Evolutionary conservation across 305 asterid species (phyloP), one percentile per base, ranked within the genome.

Genomic region (Nicotiana rustica): DNA sequence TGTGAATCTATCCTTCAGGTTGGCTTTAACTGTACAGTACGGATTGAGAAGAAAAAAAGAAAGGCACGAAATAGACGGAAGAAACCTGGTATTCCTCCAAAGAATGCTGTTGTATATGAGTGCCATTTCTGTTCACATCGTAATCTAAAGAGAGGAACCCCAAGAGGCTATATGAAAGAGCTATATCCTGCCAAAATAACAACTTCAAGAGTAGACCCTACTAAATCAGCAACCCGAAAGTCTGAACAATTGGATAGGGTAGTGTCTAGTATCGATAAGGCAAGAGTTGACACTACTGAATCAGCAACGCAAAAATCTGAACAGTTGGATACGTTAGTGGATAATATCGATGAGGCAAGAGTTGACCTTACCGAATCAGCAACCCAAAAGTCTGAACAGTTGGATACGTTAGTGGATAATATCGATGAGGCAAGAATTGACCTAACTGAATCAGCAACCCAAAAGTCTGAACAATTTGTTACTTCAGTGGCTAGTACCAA

Each of bases 91-190:
- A 61, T 41, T 19, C 36, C 77, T 67, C 73, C 84, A 0, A 88
- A 94, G 81, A 96, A 94, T 66, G 84, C 56, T 17, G 91, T 90
- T 82, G 91, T 94, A 13, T 92, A 89, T 88, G 89, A 35, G 15
- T 96, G 97, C 70, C 92, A 92, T 70, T 88, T 88, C 77, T 96
- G 98, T 79, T 91, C 88, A 41, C 96, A 94, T 85, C 87, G 18
- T 15, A 94, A 93, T 82, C 14, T 83, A 65, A 89, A 88, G 93
- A 88, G 94, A 86, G 97, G 99, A 85, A 90, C 98, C 7, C 86
- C 94, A 0, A 73, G 82, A 19, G 84, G 81, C 85, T 61, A 86
- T 52, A 35, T 85, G 88, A 84, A 84, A 70, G 85, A 79, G 36
- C 84, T 92, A 60, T 86, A 84, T 68, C 91, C 92, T 9, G 89